phyloP scores from a whole-genome alignment of 139 green algal species.

The Limnomonas spitsbergensis region DNA sequence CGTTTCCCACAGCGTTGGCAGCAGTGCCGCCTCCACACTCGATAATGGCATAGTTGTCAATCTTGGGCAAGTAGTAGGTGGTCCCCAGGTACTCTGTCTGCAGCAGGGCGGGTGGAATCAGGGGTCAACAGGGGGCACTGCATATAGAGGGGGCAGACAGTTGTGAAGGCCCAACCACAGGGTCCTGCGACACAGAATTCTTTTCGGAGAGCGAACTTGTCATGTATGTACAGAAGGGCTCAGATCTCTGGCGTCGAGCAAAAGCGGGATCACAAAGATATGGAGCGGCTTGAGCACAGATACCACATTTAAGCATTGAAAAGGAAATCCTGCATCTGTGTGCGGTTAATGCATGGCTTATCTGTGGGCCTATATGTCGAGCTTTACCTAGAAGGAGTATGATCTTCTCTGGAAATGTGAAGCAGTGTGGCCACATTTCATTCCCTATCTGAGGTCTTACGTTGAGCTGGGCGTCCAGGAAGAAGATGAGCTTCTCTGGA shows the following conservation, averaged over 20 bases:
- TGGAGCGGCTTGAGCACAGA: not conserved
- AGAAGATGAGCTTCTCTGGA: conserved; percentile 74
- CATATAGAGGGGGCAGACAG: not conserved
- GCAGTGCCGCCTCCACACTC: conserved; percentile 26
- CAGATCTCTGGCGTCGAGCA: no score
- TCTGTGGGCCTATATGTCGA: no score
- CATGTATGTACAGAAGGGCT: no score
- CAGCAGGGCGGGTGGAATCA: not conserved
- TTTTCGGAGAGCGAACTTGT: not conserved
- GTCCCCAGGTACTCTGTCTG: conserved; percentile 50
- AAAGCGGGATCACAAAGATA: not conserved
- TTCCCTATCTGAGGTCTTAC: conserved; percentile 17
- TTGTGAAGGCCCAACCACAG: not conserved
- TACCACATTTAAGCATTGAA: not conserved
- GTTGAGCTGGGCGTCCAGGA: conserved; percentile 61
- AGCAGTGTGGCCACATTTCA: not conserved
- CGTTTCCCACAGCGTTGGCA: not conserved
- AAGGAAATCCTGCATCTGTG: no score
- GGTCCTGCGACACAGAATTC: not conserved
- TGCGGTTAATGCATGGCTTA: no score
- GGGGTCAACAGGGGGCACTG: not conserved
- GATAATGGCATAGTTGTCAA: conserved; percentile 78
- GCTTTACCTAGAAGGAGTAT: no score
- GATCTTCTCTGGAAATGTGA: no score
- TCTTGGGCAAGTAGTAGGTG: conserved; percentile 39